Base-by-base conservation (phyloP, 2,329 filamentous ascomycete genomes). In the Tolypocladium ovalisporum region DNA sequence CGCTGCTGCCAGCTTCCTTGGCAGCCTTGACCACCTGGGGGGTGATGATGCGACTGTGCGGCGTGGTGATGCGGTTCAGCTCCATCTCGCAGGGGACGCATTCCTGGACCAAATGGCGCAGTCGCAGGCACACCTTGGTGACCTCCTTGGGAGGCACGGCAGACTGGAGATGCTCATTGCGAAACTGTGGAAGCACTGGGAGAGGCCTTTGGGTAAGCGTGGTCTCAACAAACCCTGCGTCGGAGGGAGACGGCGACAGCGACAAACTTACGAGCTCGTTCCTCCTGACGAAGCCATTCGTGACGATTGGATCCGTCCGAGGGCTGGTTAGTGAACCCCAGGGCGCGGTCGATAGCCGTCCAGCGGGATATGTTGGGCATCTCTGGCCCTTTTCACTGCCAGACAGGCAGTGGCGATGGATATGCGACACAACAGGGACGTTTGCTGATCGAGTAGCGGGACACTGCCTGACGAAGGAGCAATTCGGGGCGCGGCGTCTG, bases 1-100 rank as follows among this genome's bases (percentile, higher is more conserved):
- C 83, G 2, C 81, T 73, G 1, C 88, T 88, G 6, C 90, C 94
- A 0, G 94, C 93, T 63, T 90, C 83, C 63, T 82, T 88, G 22
- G 94, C 90, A 0, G 92, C 91, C 62, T 85, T 74, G 60, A 97
- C 75, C 17, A 99, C 94, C 59, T 84, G 81, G 3, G 76, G 75
- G 0, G 91, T 97, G 68, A 99, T 90, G 70, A 99, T 79, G 52
- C 84, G 82, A 71, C 90, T 95, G 72, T 97, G 91, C 3, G 93
- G 84, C 54, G 80, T 80, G 4, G 88, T 94, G 67, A 99, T 79
- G 57, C 82, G 77, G 6, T 79, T 79, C 67, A 89, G 84, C 58
- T 94, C 87, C 42, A 99, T 79, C 71, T 99, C 94, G 75, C 90
- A 97, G 1, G 93, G 89, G 32, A 99, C 83, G 57, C 91, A 87